Conservation (phyloP, 805 yeast genomes). For the Wickerhamomyces alni region DNA sequence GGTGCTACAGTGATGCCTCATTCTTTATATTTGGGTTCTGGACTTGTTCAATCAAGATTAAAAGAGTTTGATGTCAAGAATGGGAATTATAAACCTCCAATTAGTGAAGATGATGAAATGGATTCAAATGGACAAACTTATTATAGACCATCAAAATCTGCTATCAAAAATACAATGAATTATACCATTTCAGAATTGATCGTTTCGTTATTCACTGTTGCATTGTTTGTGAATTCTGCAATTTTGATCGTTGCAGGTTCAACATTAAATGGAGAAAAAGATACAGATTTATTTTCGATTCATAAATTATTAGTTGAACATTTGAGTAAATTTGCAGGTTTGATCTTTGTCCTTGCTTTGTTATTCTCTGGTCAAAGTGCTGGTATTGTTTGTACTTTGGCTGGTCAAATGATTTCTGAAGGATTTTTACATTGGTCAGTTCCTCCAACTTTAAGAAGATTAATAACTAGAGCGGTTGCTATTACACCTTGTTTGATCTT, state of each 20-base stretch:
- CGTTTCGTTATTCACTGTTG: constrained; percentile 80
- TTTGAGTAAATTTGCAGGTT: constrained; percentile 74
- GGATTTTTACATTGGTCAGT: constrained; percentile 81
- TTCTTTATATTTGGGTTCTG: constrained; percentile 80
- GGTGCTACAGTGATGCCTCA: constrained; percentile 98
- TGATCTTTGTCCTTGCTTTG: constrained; percentile 78
- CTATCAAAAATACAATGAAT: constrained; percentile 74
- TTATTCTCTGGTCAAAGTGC: constrained; percentile 86
- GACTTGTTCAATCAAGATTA: constrained; percentile 80
- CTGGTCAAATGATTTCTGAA: constrained; percentile 93
- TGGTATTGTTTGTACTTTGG: constrained; percentile 90
- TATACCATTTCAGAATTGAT: constrained; percentile 80
- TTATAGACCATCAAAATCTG: constrained; percentile 77
- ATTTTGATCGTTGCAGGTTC: constrained; percentile 92
- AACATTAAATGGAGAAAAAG: constrained; percentile 48
- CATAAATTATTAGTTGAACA: constrained; percentile 56
- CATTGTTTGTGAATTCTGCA: constrained; percentile 84
- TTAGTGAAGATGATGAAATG: constrained; percentile 22
- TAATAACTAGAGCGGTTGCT: constrained; percentile 78
- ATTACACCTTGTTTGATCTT: constrained; percentile 80
- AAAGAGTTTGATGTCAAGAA: constrained; percentile 68
- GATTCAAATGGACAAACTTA: constrained; percentile 28
- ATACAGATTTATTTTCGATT: constrained; percentile 73
- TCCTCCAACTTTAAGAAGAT: constrained; percentile 74
- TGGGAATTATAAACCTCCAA: constrained; percentile 46